Evolutionary conservation across 768 basidiomycete species (phyloP).

Genomic region (Lepiota brunneoincarnata): DNA sequence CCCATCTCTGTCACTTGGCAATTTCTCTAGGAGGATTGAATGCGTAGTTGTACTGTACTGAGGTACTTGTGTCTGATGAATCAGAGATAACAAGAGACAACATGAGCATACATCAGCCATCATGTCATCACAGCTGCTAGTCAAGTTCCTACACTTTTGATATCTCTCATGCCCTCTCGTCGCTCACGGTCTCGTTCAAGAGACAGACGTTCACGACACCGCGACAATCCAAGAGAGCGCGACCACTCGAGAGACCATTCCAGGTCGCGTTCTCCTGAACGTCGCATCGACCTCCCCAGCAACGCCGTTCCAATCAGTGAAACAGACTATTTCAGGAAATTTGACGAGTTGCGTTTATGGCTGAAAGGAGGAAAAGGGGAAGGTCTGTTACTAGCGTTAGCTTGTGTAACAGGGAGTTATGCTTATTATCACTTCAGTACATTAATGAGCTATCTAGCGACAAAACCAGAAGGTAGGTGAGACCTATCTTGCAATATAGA

Average conservation of each 20-base stretch:
- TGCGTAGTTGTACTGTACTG: not conserved
- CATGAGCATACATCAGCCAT: not conserved
- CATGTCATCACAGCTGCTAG: not conserved
- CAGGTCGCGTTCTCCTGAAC: conserved; percentile 45
- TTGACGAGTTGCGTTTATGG: conserved; percentile 84
- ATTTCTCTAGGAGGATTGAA: not conserved
- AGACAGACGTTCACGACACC: conserved; percentile 14
- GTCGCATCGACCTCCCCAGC: conserved; percentile 44
- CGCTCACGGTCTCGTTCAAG: conserved; percentile 33
- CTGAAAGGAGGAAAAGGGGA: conserved; percentile 62
- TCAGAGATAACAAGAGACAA: not conserved
- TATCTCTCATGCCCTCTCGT: conserved; percentile 30
- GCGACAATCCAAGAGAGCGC: conserved; percentile 17
- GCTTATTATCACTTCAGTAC: conserved; percentile 46
- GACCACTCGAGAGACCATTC: conserved; percentile 29
- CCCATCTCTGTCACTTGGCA: not conserved
- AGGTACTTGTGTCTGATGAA: too few relatives aligned
- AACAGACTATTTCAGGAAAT: conserved; percentile 88
- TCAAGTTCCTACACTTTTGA: not conserved
- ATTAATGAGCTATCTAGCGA: conserved; percentile 86
- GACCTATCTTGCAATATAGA: conserved; percentile 10
- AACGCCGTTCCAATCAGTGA: conserved; percentile 67
- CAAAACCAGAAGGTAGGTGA: conserved; percentile 66
- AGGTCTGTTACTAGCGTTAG: conserved; percentile 29
- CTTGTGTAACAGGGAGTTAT: not conserved